Conservation (phyloP, 2,329 filamentous ascomycete genomes). For the Sclerotinia subarctica region DNA sequence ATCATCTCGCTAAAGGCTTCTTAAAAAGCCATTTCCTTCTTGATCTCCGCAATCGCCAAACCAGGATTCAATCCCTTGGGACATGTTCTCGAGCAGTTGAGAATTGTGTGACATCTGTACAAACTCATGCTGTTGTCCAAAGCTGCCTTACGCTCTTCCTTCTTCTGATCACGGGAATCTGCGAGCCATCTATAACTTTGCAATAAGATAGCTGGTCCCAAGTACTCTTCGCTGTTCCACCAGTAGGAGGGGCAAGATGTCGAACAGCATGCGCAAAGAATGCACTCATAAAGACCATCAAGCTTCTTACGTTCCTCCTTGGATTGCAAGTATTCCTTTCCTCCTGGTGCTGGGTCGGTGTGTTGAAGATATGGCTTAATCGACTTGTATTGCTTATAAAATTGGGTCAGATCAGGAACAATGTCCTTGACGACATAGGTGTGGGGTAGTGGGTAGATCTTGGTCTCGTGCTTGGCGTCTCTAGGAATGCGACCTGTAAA, state of each 20-base stretch:
- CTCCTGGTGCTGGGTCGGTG: conserved; percentile 78
- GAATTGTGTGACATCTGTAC: conserved; percentile 98
- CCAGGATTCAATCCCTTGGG: conserved; percentile 98
- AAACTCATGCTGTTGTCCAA: conserved; percentile 98
- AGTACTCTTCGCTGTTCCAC: conserved; percentile 99
- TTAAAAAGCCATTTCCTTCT: conserved; percentile 81
- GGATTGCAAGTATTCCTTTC: conserved; percentile 86
- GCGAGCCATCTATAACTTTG: conserved; percentile 98
- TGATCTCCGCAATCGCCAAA: conserved; percentile 93
- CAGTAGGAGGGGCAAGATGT: conserved; percentile 99
- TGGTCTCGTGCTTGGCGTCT: conserved; percentile 74
- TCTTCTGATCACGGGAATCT: conserved; percentile 91
- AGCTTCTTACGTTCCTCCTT: conserved; percentile 90
- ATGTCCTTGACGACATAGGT: conserved; percentile 99
- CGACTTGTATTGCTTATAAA: conserved; percentile 99
- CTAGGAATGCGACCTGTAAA: conserved; percentile 82
- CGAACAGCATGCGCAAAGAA: conserved; percentile 98
- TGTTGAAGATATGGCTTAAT: conserved; percentile 98
- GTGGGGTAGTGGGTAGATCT: conserved; percentile 97
- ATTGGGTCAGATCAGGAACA: conserved; percentile 94
- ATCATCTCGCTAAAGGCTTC: neutral
- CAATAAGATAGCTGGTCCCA: conserved; percentile 91
- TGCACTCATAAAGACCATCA: conserved; percentile 97
- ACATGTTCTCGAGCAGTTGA: conserved; percentile 97
- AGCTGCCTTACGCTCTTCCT: conserved; percentile 79